Conservation (phyloP, 805 yeast species). For the Yarrowia sp. region DNA sequence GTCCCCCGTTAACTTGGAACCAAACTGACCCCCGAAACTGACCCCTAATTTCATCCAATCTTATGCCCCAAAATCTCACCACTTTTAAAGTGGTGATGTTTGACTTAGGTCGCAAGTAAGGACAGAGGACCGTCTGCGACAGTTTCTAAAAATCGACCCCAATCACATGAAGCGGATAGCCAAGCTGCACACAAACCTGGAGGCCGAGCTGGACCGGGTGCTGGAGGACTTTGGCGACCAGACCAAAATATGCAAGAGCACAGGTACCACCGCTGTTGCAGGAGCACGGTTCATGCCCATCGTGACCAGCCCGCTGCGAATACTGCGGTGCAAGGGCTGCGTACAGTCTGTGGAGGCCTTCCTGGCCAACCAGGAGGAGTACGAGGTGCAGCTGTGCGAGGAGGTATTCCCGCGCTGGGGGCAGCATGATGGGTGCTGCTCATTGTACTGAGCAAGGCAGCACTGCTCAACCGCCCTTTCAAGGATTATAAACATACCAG, state of each 20-base stretch:
- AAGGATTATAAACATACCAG: slow-evolving; percentile 47
- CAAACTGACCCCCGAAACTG: too few species aligned
- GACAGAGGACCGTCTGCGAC: slow-evolving; percentile 60
- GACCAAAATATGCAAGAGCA: slow-evolving; percentile 47
- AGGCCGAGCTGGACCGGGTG: slow-evolving; percentile 50
- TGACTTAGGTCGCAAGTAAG: too few species aligned
- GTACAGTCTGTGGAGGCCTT: slow-evolving; percentile 81
- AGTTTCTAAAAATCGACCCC: slow-evolving; percentile 57
- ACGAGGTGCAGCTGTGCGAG: slow-evolving; percentile 74
- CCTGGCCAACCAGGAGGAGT: slow-evolving; percentile 73
- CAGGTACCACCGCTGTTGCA: slow-evolving; percentile 74
- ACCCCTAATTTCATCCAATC: too few species aligned
- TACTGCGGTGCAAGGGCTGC: slow-evolving; percentile 70
- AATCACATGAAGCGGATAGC: slow-evolving; percentile 56
- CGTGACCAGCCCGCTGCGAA: slow-evolving; percentile 67
- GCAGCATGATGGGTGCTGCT: slow-evolving; percentile 73
- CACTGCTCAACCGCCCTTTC: slow-evolving; percentile 58
- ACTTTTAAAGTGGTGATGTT: too few species aligned
- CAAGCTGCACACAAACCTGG: slow-evolving; percentile 58
- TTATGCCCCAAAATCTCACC: too few species aligned
- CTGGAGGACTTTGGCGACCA: slow-evolving; percentile 24
- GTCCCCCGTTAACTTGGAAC: too few species aligned
- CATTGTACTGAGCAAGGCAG: slow-evolving; percentile 64
- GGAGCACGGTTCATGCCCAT: slow-evolving; percentile 82
- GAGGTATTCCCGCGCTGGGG: slow-evolving; percentile 64